Conservation (phyloP, 2,329 filamentous ascomycete genomes). For the Claviceps fusiformis region DNA sequence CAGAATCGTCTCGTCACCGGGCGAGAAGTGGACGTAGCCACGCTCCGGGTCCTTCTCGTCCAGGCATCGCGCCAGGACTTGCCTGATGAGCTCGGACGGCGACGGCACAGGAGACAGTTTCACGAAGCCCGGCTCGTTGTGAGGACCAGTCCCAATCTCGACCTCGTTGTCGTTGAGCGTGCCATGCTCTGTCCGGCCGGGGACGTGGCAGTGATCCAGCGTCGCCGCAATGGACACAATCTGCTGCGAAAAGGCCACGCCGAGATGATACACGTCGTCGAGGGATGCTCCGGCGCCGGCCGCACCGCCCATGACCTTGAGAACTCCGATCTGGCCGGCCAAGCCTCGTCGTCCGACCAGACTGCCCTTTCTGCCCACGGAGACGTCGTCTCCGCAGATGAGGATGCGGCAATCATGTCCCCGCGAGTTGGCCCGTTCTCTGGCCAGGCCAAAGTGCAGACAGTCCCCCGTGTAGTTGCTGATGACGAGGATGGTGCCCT, state of each 20-base stretch:
- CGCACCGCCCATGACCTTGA: slow-evolving; percentile 43
- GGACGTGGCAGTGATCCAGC: slow-evolving; percentile 47
- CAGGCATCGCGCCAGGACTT: slow-evolving; percentile 46
- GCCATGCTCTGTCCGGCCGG: slow-evolving; percentile 35
- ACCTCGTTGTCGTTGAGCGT: slow-evolving; percentile 36
- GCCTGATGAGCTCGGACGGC: slow-evolving; percentile 35
- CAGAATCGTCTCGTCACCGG: slow-evolving; percentile 35
- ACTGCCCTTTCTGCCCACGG: slow-evolving; percentile 42
- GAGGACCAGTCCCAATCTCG: slow-evolving; percentile 53
- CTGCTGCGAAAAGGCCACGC: slow-evolving; percentile 33
- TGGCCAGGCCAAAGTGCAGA: slow-evolving; percentile 46
- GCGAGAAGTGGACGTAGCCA: slow-evolving; percentile 33
- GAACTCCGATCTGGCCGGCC: slow-evolving; percentile 45
- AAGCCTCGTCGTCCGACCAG: slow-evolving; percentile 49
- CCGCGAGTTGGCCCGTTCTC: slow-evolving; percentile 40
- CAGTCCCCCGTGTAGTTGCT: slow-evolving; percentile 55
- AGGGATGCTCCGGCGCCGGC: slow-evolving; percentile 32
- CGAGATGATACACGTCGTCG: slow-evolving; percentile 36
- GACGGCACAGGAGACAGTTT: slow-evolving; percentile 39
- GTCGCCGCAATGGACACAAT: slow-evolving; percentile 45
- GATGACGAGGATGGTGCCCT: slow-evolving; percentile 45
- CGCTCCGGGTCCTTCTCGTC: slow-evolving; percentile 39
- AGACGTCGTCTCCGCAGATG: slow-evolving; percentile 52
- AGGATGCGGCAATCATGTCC: slow-evolving; percentile 43
- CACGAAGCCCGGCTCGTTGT: slow-evolving; percentile 51